Evolutionary conservation across 441 rosid genomes (phyloP), one percentile per base, ranked within the genome.

Genomic region (Pelargonium myrrhifolium): DNA sequence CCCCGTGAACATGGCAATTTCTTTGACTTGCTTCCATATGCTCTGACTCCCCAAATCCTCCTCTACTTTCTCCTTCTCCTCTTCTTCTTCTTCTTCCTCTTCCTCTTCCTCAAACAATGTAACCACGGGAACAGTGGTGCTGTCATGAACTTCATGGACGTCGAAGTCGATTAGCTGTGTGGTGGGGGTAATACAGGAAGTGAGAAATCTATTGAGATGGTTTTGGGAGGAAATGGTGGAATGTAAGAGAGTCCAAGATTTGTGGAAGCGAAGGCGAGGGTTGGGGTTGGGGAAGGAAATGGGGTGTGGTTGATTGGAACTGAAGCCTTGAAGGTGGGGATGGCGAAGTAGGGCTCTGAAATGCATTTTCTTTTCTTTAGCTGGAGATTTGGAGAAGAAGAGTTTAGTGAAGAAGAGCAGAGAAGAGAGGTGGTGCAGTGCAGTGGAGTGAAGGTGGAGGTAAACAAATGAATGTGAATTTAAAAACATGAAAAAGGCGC

Each of bases 1-100:
- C 15, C 69, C 69, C 20, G 61, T 47, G 14, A 66, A 66, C 40
- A 43, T 15, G 5, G 51, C 69, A 49, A 66, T 66, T 43, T 66
- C 42, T 22, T 49, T 49, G 18, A 65, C 47, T 12, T 49, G 60
- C n/a, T 65, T 51, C 68, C 56, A 47, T 26, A 65, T 22, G 31
- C 59, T 21, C 40, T n/a, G 31, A 65, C 21, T 42, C 68, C 20
- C 59, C 37, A 43, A 9, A 3, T 15, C 17, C 15, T 17, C 15
- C 56, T 1, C 51, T 1, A 45, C 12, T n/a, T 45, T 45, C 51
- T 9, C 3, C 51, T 9, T 2, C 51, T 14, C 11, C 4, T 4
- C 15, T 7, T 0, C 15, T 12, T 49, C 6, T 22, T 37, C 55
- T 21, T 40, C 51, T 14, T 0, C 40, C 22, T 18, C 67, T 14